These are phyloP conservation scores for Candida khao-thaluensis DNA, from an alignment of 805 yeast species.

Conservation along the genomic window DNA sequence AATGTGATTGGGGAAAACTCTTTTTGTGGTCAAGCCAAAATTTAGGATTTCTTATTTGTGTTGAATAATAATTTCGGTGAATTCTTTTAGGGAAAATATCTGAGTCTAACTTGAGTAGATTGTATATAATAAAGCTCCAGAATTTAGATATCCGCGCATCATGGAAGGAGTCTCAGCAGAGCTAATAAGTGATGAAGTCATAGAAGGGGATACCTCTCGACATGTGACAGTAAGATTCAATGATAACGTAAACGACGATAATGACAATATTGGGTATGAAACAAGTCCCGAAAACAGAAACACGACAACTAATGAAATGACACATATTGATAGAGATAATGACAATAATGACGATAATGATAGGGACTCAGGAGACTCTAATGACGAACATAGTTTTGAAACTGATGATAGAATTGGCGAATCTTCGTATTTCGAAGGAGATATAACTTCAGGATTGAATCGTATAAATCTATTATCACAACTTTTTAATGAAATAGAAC, in stretches of 20 bases:
- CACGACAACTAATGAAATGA: too few relatives aligned
- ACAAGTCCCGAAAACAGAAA: too few relatives aligned
- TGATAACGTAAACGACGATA: background rate
- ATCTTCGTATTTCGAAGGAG: slow-evolving; percentile 3
- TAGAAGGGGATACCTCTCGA: background rate
- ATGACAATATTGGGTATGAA: too few relatives aligned
- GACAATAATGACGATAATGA: slow-evolving; percentile 21
- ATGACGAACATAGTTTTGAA: slow-evolving; percentile 6
- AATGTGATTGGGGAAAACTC: too few relatives aligned
- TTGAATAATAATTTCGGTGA: too few relatives aligned
- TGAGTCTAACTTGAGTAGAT: too few relatives aligned
- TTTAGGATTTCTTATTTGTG: too few relatives aligned
- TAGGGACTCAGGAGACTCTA: slow-evolving; percentile 1
- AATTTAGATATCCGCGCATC: background rate
- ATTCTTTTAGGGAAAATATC: too few relatives aligned
- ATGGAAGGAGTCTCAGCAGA: slow-evolving; percentile 7
- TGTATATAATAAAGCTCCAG: too few relatives aligned
- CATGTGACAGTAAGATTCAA: background rate
- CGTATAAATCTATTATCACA: slow-evolving; percentile 10
- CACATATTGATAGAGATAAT: slow-evolving; percentile 14
- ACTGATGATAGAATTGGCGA: slow-evolving; percentile 12
- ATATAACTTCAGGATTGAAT: slow-evolving; percentile 8
- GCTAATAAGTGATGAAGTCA: slow-evolving; percentile 1
- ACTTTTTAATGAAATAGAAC: slow-evolving; percentile 5
- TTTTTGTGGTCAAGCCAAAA: too few relatives aligned